These are phyloP conservation scores for Plasmodium sp. DNA, from an alignment of 169 alveolate genomes.

Conservation along the genomic window DNA sequence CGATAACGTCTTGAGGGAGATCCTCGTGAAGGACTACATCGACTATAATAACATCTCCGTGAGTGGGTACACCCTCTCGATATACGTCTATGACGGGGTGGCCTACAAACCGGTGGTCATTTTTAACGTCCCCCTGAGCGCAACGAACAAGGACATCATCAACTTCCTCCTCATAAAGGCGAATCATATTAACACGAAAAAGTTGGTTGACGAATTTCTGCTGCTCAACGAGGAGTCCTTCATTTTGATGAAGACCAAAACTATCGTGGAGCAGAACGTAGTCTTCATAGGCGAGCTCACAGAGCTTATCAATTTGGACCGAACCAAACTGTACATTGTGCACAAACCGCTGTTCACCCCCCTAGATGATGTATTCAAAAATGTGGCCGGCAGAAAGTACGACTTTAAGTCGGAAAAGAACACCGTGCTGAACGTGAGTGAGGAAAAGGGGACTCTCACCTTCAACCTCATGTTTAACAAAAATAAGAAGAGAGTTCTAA, in stretches of 20 bases:
- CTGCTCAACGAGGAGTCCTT: constrained; percentile 35
- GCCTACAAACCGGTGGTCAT: constrained; percentile 7
- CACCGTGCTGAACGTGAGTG: neutral
- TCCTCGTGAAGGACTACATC: constrained; percentile 21
- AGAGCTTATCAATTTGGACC: constrained; percentile 6
- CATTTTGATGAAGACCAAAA: neutral
- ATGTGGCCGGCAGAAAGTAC: constrained; percentile 41
- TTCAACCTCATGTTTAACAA: constrained; percentile 12
- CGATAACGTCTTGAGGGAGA: constrained; percentile 55
- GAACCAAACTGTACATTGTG: constrained; percentile 35
- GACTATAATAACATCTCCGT: constrained; percentile 25
- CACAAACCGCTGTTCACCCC: constrained; percentile 21
- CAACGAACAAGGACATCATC: constrained; percentile 66
- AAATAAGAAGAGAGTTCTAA: constrained; percentile 18
- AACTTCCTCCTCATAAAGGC: constrained; percentile 48
- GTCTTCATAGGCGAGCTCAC: constrained; percentile 29
- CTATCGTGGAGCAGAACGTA: constrained; percentile 8
- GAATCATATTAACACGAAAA: constrained; percentile 43
- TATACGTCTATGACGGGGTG: constrained; percentile 51
- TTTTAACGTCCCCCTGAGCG: constrained; percentile 61
- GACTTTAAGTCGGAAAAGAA: constrained; percentile 62
- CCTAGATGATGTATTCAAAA: constrained; percentile 40
- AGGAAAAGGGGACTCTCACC: constrained; percentile 10
- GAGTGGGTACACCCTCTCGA: constrained; percentile 31
- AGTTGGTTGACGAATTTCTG: constrained; percentile 37